Evolutionary conservation across 306 rosid species (phyloP), one percentile per base, ranked within the genome.

Genomic region (Lithocarpus polystachyus): DNA sequence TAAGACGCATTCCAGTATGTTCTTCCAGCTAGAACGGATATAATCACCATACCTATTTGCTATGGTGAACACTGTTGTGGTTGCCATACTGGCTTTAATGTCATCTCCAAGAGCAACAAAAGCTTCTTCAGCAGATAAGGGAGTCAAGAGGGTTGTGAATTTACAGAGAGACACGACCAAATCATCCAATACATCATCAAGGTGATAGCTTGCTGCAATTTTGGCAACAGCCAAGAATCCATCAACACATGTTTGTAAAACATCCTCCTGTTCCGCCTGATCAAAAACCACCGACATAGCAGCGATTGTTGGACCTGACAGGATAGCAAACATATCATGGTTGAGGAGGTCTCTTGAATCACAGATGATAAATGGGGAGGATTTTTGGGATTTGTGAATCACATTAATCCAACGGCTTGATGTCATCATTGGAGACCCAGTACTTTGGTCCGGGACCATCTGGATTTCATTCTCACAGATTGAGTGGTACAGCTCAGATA

Each of bases 241-340:
- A 83, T 95, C 94, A 68, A 91, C 87, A 80, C 99, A 95, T 29
- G 98, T 95, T 90, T 95, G 97, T 87, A 88, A 90, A 22, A 95
- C 91, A 64, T 95, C 98, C 82, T 93, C 97, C 28, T 90, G 96
- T 73, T 93, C 99, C 37, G 94, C 99, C 65, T 93, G 96, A 90
- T 95, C 98, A 86, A 95, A 93, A 37, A 93, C 97, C 79, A 95
- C 98, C 77, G 99, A 95, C 72, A 92, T 91, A 43, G 99, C 99
- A 86, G 99, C 99, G 87, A 95, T 95, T 11, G 99, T 89, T 65
- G 99, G 98, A 74, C 98, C 98, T 1, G 98, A 93, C 94, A 92
- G 89, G 80, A 95, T 88, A 73, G 99, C 93, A 83, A 95, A 95
- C 98, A 95, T 95, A 72, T 95, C 98, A 64, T 88, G 92, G 84